phyloP scores from a whole-genome alignment of 441 rosid species.

The Croton setiger region DNA sequence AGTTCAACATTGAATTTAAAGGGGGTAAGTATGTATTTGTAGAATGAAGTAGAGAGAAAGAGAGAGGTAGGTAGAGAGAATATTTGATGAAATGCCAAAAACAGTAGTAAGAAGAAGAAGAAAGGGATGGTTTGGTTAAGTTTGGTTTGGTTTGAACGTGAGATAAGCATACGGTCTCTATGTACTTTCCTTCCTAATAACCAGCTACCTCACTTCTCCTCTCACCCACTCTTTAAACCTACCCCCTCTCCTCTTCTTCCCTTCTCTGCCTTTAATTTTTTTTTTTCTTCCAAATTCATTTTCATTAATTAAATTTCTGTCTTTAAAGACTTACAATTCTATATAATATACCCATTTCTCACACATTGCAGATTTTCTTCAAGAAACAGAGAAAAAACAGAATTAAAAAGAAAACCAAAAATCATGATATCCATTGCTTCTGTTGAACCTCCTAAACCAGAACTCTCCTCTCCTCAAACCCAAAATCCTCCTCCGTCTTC shows the following conservation, averaged over 20 bases:
- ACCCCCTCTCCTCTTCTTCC: conserved; percentile 18
- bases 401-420: neutral
- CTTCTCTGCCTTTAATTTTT: neutral
- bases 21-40: too few species aligned
- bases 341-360: neutral
- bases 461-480: conserved; percentile 18
- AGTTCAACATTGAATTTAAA: too few species aligned
- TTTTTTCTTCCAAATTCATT: neutral
- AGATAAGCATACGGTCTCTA: neutral
- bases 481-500: neutral
- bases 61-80: neutral
- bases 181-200: neutral
- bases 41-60: too few species aligned
- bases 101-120: too few species aligned
- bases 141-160: conserved; percentile 13
- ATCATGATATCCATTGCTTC: conserved; percentile 35
- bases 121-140: too few species aligned
- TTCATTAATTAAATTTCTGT: neutral
- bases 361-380: neutral
- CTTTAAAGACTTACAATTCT: neutral
- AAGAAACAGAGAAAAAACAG: too few species aligned
- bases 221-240: conserved; percentile 40
- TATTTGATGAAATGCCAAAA: neutral
- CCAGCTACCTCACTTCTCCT: conserved; percentile 17
- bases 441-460: conserved; percentile 27